Base-by-base conservation (phyloP, 306 rosid genomes). In the Castanea sativa region DNA sequence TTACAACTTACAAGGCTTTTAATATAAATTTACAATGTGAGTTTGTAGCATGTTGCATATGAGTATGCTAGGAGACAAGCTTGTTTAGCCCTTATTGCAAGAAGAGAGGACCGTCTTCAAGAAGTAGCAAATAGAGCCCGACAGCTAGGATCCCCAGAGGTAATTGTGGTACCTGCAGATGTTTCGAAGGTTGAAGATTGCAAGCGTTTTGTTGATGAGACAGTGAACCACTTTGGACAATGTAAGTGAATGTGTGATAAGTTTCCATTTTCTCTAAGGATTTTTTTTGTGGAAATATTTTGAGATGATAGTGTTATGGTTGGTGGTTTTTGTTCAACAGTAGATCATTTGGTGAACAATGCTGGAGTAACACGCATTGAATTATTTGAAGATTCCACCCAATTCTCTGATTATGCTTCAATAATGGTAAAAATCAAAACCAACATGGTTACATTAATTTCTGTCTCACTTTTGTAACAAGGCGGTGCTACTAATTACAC, bases 271-370 rank as follows among this genome's bases (percentile, higher is more conserved):
- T 13, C 0, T 1, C 53, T 3, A 2, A 2, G 53, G 53, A 12
- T 49, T 49, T 49, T 49, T 49, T 49, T 49, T 49, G 53, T 49
- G 53, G 16, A 49, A 49, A 49, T 49, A 49, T 1, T 12, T 63
- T 27, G 5, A 30, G 29, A 29, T 12, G 33, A 12, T 3, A 43
- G 51, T 43, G 51, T 51, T 5, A 33, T 77, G 53, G 38, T 13
- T 33, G 20, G 19, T 65, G 15, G 19, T 41, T 76, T 9, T 74
- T 29, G 5, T 4, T 4, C 64, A 60, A 74, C 72, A 87, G 91
- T 87, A 86, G 92, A 90, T 87, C 91, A 88, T 83, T 74, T 92
- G 74, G 95, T 90, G 70, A 90, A 86, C 89, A 89, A 89, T 61
- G 95, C 95, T 43, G 92, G 95, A 69, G n/a, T 83, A 59, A 29